Base-by-base conservation (phyloP, 306 rosid genomes). In the Leucaena leucocephala region DNA sequence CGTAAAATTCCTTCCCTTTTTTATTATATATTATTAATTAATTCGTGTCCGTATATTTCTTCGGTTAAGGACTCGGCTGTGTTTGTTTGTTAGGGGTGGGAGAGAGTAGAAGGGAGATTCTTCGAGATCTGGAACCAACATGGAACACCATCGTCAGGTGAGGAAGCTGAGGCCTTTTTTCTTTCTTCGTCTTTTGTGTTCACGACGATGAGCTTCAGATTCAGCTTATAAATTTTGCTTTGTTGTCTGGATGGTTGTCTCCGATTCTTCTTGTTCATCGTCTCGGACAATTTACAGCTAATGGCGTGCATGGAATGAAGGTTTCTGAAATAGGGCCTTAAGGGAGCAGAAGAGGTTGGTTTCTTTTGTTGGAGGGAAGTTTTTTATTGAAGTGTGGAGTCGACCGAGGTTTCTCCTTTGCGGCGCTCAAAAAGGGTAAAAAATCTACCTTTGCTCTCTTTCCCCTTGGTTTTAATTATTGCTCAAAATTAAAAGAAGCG, bases 381-480 rank as follows among this genome's bases (percentile, higher is more conserved):
- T 27, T 33, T 61, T 61, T 40, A 61, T 61, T 61, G 66, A 61
- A 61, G 39, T 40, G 66, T 61, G 66, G 66, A 33, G 33, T 61
- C 66, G 15, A 61, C 40, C 39, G 16, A 4, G 27, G 17, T 61
- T 61, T 33, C 59, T 50, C 6, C 43, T 27, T n/a, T 21, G 59
- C 64, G 45, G 78, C 44, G 40, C 57, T 4, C 44, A 48, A 15
- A 72, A 80, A 81, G 89, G 89, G 87, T 86, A 69, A 82, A 19
- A 0, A 22, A 44, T 5, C n/a, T 34, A 38, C 10, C 46, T 11
- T 44, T 45, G 19, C 49, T 7, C 67, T 69, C 81, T 63, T 59
- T 70, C 71, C 76, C 69, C 61, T 70, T 72, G 27, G 61, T 72
- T 58, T 36, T n/a, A 17, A 52, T 72, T 63, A 38, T 62, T 75